Conservation (phyloP, 352 stramenopile species). For the Phytophthora lateralis region DNA sequence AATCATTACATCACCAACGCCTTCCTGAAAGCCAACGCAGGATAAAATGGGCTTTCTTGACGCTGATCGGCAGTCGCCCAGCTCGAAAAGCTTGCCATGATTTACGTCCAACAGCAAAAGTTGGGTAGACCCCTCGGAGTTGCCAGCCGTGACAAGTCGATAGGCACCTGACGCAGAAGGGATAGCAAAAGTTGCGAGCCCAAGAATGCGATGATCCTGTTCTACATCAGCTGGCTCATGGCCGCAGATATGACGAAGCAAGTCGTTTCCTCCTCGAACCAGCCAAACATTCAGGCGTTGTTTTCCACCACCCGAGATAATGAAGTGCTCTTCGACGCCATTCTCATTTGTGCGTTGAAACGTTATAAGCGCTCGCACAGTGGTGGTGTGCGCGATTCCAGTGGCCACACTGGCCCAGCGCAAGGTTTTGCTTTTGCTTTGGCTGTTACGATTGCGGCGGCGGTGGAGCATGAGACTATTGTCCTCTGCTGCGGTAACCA, state of each 20-base stretch:
- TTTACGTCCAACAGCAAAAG: conserved; percentile 65
- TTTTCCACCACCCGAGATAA: conserved; percentile 82
- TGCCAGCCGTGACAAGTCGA: conserved; percentile 66
- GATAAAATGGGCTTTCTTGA: conserved; percentile 86
- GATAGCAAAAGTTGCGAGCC: conserved; percentile 62
- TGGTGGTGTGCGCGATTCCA: conserved; percentile 80
- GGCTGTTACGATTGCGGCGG: conserved; percentile 9
- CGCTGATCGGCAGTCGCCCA: conserved; percentile 54
- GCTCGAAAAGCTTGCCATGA: conserved; percentile 32
- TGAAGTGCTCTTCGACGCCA: conserved; percentile 40
- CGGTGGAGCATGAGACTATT: conserved; percentile 82
- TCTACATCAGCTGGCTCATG: conserved; percentile 59
- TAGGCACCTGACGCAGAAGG: conserved; percentile 27
- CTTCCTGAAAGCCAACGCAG: conserved; percentile 53
- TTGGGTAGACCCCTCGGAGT: conserved; percentile 78
- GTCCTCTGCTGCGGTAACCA: conserved; percentile 83
- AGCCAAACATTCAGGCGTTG: conserved; percentile 82
- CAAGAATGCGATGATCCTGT: conserved; percentile 87
- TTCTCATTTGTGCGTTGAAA: conserved; percentile 38
- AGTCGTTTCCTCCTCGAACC: conserved; percentile 37
- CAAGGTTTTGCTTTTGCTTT: conserved; percentile 11
- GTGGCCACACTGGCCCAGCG: conserved; percentile 58
- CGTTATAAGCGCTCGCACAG: conserved; percentile 65
- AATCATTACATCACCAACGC: conserved; percentile 8
- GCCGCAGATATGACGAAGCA: conserved; percentile 62